Evolutionary conservation across 2,329 filamentous ascomycete species (phyloP), one percentile per base, ranked within the genome.

Genomic region (Myriosclerotinia duriaeana): DNA sequence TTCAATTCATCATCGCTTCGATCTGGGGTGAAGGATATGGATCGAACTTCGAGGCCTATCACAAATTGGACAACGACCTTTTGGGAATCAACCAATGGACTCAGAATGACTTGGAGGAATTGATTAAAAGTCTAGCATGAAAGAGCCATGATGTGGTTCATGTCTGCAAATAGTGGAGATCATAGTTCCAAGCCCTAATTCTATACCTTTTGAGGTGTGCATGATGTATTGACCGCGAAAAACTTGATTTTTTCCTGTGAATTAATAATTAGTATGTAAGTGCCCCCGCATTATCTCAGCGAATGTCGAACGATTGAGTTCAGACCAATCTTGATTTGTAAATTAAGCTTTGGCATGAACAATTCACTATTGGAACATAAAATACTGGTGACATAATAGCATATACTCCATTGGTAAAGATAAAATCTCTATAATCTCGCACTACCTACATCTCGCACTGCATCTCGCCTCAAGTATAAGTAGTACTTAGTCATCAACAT

Each of bases 61-160:
- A 76, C n/a, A 76, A 78, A 72, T 75, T 75, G 53, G 79, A 82
- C 68, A 70, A 84, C 92, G 73, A 87, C 82, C 66, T 86, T 87
- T 2, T 83, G 84, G 79, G 84, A 89, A 40, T 89, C 89, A 71
- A 90, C 91, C 69, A 91, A 89, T 91, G 88, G 65, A 78, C 74
- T 0, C 77, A 82, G 17, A 76, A 76, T 36, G 78, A 80, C 17
- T 62, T 84, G 9, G 71, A 77, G 68, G 65, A 66, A 44, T 59
- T 71, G 40, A 48, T 64, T 7, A 56, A 26, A 17, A 64, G 53
- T 36, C n/a, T 46, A 14, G 62, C 53, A 50, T 50, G 12, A 14
- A 17, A 6, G 9, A 17, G 30, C 5, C 30, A 30, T 22, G 46
- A 6, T 34, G 4, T 3, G 5, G 12, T 36, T 36, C 11, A 2